Evolutionary conservation across 345 rosid genomes (phyloP), one percentile per base, ranked within the genome.

Genomic region (Turritis glabra): DNA sequence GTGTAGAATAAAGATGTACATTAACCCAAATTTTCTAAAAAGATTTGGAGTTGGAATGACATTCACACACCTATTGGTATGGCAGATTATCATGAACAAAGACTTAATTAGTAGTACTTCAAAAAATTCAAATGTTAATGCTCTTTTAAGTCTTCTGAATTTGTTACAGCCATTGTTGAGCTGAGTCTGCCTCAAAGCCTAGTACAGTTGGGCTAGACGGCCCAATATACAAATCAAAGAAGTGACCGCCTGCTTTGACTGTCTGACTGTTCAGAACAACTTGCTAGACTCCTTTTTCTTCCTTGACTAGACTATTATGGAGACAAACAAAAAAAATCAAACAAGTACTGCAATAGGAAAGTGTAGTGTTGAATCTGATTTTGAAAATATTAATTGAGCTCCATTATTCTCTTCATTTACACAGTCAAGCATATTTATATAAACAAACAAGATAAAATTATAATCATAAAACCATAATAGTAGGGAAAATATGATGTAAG

Each of bases 171-270:
- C 64, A 58, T 58, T 15, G 19, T 43, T 43, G 47, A 25, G 51
- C 17, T 15, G 63, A 51, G 47, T 46, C 27, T 53, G 62, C 10
- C 33, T 3, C 25, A 63, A 29, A 64, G 29, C 43, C 14, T 11
- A 21, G 9, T 46, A 25, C 3, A 1, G 9, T 17, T 75, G 73
- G 46, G 54, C 19, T 75, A 58, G 0, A 37, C 54, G 67, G 47
- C 69, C 69, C 69, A 50, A 15, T 58, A 22, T 1, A n/a, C n/a
- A 29, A 14, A 21, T 15, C 46, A 50, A 29, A 37, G 43, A 50
- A 37, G 51, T 44, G 50, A 60, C 68, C 64, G 66, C 44, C 66
- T 33, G 35, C 44, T 10, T 69, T 69, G 79, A 75, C 79, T 47
- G 7, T 54, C 18, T 57, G 46, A 44, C 33, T 35, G 3, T 27